Conservation (phyloP, 2,329 filamentous ascomycete genomes). For the Epicoccum nigrum region DNA sequence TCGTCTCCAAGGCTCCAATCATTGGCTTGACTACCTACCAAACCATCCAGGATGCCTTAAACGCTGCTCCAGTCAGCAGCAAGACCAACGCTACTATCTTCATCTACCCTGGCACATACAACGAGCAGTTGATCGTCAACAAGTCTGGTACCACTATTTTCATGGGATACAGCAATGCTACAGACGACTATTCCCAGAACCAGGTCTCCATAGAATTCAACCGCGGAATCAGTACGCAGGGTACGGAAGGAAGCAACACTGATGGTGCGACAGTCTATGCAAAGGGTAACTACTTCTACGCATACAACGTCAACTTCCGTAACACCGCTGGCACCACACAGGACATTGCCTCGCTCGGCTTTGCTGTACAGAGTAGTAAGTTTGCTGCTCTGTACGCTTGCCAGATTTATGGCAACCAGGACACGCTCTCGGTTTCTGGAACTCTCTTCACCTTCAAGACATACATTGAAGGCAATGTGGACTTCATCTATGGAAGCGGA, state of each 20-base stretch:
- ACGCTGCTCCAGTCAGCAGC: slow-evolving; percentile 45
- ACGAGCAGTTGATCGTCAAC: slow-evolving; percentile 49
- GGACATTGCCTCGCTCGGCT: slow-evolving; percentile 49
- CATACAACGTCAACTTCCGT: slow-evolving; percentile 50
- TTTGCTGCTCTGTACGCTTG: slow-evolving; percentile 48
- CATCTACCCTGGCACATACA: slow-evolving; percentile 50
- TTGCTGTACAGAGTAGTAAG: slow-evolving; percentile 52
- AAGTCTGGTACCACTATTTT: slow-evolving; percentile 50
- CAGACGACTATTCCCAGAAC: slow-evolving; percentile 47
- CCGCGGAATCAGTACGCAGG: slow-evolving; percentile 48
- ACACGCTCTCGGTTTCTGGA: slow-evolving; percentile 47
- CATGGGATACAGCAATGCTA: slow-evolving; percentile 46
- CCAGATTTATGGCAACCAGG: slow-evolving; percentile 49
- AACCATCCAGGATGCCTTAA: slow-evolving; percentile 47
- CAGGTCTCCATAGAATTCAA: slow-evolving; percentile 47
- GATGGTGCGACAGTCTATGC: slow-evolving; percentile 51
- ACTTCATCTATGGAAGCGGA: slow-evolving; percentile 54
- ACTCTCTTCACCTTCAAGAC: slow-evolving; percentile 50
- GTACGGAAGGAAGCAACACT: slow-evolving; percentile 41
- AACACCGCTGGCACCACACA: slow-evolving; percentile 49
- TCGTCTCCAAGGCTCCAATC: slow-evolving; percentile 49
- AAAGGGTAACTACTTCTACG: slow-evolving; percentile 50
- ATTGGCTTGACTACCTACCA: slow-evolving; percentile 43
- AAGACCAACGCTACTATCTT: slow-evolving; percentile 49
- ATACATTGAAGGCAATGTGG: slow-evolving; percentile 49